Conservation (phyloP, 2,329 filamentous ascomycete species). For the Eurotiales sp. region DNA sequence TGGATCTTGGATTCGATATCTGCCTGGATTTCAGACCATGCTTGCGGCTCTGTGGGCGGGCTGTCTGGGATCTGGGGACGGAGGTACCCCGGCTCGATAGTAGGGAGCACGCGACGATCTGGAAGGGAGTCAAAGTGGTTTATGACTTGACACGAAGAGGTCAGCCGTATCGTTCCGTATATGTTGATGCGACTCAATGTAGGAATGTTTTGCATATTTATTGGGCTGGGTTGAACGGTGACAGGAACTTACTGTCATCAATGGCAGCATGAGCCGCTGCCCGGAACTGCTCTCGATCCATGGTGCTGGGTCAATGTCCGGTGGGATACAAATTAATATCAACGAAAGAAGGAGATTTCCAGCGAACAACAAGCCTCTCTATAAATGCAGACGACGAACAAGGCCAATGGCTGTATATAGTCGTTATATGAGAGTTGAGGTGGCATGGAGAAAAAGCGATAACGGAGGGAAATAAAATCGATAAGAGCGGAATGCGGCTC, state of each 20-base stretch:
- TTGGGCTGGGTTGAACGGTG: too few relatives aligned
- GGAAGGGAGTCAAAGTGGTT: constrained; percentile 76
- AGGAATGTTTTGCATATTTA: too few relatives aligned
- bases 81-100: constrained; percentile 81
- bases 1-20: constrained; percentile 85
- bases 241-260: constrained; percentile 72
- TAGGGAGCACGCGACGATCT: constrained; percentile 68
- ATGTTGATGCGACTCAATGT: neutral
- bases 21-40: constrained; percentile 72
- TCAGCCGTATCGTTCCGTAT: neutral
- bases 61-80: constrained; percentile 69
- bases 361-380: neutral
- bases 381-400: neutral
- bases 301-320: constrained; percentile 31
- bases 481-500: neutral
- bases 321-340: neutral
- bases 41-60: constrained; percentile 63
- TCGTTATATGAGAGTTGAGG: too few relatives aligned
- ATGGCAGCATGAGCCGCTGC: constrained; percentile 72
- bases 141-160: constrained; percentile 56
- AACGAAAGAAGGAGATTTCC: neutral
- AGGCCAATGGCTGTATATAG: neutral
- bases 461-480: neutral
- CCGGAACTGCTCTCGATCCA: constrained; percentile 78
- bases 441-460: neutral